Evolutionary conservation across 305 asterid species (phyloP), one percentile per base, ranked within the genome.

Genomic region (Fraxinus sp.): DNA sequence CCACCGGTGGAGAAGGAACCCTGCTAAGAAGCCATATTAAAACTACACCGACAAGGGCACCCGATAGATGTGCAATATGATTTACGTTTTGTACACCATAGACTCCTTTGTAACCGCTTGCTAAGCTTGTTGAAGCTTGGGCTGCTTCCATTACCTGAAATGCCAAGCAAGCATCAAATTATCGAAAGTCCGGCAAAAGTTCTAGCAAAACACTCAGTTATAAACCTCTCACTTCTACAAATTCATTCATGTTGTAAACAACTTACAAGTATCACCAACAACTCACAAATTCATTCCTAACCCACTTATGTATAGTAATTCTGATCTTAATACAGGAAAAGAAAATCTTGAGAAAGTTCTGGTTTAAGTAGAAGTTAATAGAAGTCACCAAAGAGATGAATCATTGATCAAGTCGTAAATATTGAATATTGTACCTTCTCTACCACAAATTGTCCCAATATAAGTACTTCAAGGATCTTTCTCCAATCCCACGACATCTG

Each of bases 401-500:
- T 4, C 28, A 70, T 30, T 62, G 37, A 30, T 70, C 41, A 32
- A 14, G 44, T 28, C 41, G 75, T 33, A 52, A 35, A 57, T n/a
- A 3, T 4, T 79, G 7, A 79, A 37, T 80, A 14, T 3, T 24
- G 70, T 91, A 94, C 99, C 97, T 88, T 95, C 82, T 95, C 97
- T 16, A 94, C 89, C 13, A 94, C 98, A 83, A 95, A 95, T 77
- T 95, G 99, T 68, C 99, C 99, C 90, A 94, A 78, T 78, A 95
- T 91, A 85, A 95, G 95, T 57, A 92, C 95, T 90, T 95, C 98
- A 36, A 95, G 97, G 57, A 95, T 94, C 94, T 94, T 94, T 86
- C 99, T 94, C 99, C 98, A 95, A 88, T 95, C 97, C 97, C 97
- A 95, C 41, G 98, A 94, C 95, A 95, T 94, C 98, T 94, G 86